Base-by-base conservation (phyloP, 306 rosid genomes). In the Cajanus cajan region DNA sequence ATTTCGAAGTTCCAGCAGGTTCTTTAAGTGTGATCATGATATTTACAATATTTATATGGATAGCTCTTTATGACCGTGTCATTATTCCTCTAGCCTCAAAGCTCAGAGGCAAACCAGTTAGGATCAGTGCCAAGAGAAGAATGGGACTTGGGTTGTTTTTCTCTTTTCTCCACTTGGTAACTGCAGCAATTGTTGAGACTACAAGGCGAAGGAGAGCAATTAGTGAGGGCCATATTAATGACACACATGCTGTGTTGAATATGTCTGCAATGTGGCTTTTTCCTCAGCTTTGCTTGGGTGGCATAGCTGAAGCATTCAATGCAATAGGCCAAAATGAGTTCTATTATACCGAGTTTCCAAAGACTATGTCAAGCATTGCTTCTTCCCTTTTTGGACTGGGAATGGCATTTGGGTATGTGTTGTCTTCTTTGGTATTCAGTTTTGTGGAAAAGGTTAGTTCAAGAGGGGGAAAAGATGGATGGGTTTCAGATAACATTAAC, bases 181-280 rank as follows among this genome's bases (percentile, higher is more conserved):
- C 82, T 24, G 80, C 90, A 1, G 93, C 85, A 3, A 36, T 74
- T 11, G 90, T 91, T 0, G 93, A 91, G 84, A 11, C 59, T 4
- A 36, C 48, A 0, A 75, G 96, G 82, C 79, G 88, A 21, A 66
- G 74, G 31, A 83, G 65, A 71, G 91, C 90, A 7, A 83, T 85
- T 8, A 16, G 9, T 0, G 85, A 77, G 21, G 92, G 95, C 4
- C 22, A 74, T 25, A 1, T 51, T 7, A 62, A 82, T 18, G 58
- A 87, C 45, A 4, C 68, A 6, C 22, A 77, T 2, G 89, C 84
- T 6, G 88, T 88, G 24, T 73, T 88, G 75, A 43, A 54, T 3
- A 91, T 91, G 92, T 91, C 97, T 36, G 90, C 92, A 0, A n/a
- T 78, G 36, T 91, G 97, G 97, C 90, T 91, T 28, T 21, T 89